Evolutionary conservation across 1,284 basidiomycete genomes (phyloP), one percentile per base, ranked within the genome.

Genomic region (Vanrija sp.): DNA sequence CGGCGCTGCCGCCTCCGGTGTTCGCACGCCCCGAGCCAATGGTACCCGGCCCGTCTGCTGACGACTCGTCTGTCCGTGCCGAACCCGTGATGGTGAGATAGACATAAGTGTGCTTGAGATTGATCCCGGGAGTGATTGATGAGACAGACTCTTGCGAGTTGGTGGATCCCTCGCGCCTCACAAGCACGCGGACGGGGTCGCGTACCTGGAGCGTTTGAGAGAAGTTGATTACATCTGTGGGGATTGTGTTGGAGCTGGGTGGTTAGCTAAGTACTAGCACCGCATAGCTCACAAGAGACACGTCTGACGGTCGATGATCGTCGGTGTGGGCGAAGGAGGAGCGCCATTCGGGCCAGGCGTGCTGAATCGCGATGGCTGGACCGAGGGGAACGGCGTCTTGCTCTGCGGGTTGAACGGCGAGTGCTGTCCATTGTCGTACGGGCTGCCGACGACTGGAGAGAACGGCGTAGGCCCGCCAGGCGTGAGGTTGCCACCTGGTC

Each of bases 151-250:
- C 75, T 61, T 74, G 73, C 55, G 88, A 87, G 55, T 76, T 76
- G 47, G 66, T 63, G 16, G 75, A 71, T 25, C 91, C 92, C 67
- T 98, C 94, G n/a, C 95, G 84, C 49, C 95, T 85, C 15, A 98
- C 95, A 7, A 98, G 84, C 23, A 98, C 95, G 25, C 95, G 86
- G 40, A 98, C 92, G 21, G 93, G 92, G 74, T 98, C 95, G 54
- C 89, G 85, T 4, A 98, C 83, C 68, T 96, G 76, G 44, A 81
- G 71, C 9, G 72, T 76, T 61, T 80, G 78, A 3, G 78, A 78
- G 56, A 80, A 80, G 64, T 77, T 80, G 70, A 80, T 77, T 8
- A 81, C 79, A 55, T 80, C 80, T 7, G 75, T 77, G 8, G 75
- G 79, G 34, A 80, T 81, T 3, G 81, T 83, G 68, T 82, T 82